phyloP scores from a whole-genome alignment of 108 stramenopile species.

The Pseudonitzschia multiseries region DNA sequence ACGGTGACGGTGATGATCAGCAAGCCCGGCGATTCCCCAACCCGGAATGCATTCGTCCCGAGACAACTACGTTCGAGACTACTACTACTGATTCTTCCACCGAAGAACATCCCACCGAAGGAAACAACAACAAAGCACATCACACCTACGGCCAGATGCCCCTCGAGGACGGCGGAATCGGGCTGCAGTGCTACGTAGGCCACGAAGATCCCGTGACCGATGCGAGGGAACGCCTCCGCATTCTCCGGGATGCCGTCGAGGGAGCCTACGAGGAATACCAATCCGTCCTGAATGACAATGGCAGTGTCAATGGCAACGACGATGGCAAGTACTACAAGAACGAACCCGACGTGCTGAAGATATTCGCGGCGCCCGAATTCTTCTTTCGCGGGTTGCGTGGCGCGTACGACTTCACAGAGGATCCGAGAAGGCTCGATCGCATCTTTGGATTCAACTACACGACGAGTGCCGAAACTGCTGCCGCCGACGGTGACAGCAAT shows the following conservation, averaged over 20 bases:
- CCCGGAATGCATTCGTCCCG: background rate
- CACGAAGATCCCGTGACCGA: constrained; percentile 49
- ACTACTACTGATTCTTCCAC: background rate
- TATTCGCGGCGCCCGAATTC: constrained; percentile 80
- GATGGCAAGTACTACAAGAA: background rate
- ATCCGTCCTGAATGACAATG: background rate
- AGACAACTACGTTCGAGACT: too few species aligned
- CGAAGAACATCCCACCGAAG: too few species aligned
- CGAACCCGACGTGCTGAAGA: constrained; percentile 41
- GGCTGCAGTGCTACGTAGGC: constrained; percentile 65
- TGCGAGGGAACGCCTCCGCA: constrained; percentile 43
- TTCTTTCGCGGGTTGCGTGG: constrained; percentile 62
- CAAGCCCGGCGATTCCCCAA: background rate
- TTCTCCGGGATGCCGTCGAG: constrained; percentile 67
- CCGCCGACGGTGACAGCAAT: background rate
- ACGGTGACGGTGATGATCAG: background rate
- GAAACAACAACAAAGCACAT: background rate
- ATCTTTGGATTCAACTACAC: constrained; percentile 7
- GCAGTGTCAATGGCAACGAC: too few species aligned
- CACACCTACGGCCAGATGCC: constrained; percentile 19
- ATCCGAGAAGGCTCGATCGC: constrained; percentile 4
- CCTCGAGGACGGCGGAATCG: constrained; percentile 6
- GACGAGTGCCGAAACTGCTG: background rate
- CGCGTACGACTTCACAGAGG: constrained; percentile 55
- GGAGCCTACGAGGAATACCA: constrained; percentile 49